Conservation (phyloP, 768 basidiomycete species). For the Leccinum barrowsii region DNA sequence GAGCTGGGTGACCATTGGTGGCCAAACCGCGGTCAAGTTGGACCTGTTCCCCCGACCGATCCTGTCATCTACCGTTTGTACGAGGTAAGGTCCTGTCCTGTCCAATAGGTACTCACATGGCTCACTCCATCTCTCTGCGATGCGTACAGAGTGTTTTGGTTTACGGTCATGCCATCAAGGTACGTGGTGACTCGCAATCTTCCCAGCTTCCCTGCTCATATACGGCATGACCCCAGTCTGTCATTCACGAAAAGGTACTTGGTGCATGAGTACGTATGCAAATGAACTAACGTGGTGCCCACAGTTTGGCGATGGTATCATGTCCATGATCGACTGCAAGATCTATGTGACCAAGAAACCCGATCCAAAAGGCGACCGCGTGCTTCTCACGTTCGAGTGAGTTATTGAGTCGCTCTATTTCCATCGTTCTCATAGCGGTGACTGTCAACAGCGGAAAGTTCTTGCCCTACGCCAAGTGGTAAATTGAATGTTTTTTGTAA, state of each 20-base stretch:
- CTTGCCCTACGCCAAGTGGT: constrained; percentile 72
- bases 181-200: constrained; percentile 20
- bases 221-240: constrained; percentile 38
- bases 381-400: constrained; percentile 76
- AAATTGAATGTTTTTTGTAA: constrained; percentile 9
- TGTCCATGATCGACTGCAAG: constrained; percentile 86
- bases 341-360: constrained; percentile 64
- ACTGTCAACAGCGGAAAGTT: constrained; percentile 61
- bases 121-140: background rate
- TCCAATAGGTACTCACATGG: background rate
- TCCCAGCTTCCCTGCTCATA: background rate
- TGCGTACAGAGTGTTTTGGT: constrained; percentile 58
- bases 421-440: constrained; percentile 1
- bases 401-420: constrained; percentile 23
- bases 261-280: background rate
- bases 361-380: constrained; percentile 77
- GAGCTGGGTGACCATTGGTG: constrained; percentile 66
- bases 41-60: constrained; percentile 70
- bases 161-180: constrained; percentile 79
- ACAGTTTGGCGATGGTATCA: constrained; percentile 83
- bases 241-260: constrained; percentile 73
- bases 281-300: background rate
- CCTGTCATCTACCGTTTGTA: constrained; percentile 80
- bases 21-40: constrained; percentile 60
- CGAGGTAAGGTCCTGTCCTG: constrained; percentile 47